phyloP scores from a whole-genome alignment of 352 stramenopile genomes.

The Peronospora belbahrii region DNA sequence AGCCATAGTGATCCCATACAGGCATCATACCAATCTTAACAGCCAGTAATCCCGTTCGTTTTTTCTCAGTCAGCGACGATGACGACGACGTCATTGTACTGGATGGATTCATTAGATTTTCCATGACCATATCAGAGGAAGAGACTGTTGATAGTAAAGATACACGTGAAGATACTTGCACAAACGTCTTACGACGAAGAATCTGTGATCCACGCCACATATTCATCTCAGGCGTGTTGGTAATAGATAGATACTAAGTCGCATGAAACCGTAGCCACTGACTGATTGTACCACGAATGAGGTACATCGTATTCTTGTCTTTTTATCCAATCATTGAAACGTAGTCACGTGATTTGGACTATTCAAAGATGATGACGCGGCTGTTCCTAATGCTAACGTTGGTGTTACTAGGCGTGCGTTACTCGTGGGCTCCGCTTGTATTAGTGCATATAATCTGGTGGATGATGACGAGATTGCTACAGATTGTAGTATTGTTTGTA shows the following conservation, averaged over 20 bases:
- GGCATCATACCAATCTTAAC: constrained; percentile 99
- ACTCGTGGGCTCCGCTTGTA: constrained; percentile 15
- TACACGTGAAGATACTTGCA: constrained; percentile 5
- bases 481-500: constrained; percentile 37
- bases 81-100: too few species aligned
- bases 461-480: constrained; percentile 25
- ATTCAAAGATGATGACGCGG: constrained; percentile 6
- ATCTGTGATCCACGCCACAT: constrained; percentile 33
- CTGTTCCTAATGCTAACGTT: constrained; percentile 11
- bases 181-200: constrained; percentile 17
- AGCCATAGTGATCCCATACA: constrained; percentile 97
- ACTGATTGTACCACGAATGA: too few species aligned
- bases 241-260: too few species aligned
- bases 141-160: constrained; percentile 21
- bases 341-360: neutral
- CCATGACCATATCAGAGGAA: too few species aligned
- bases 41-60: constrained; percentile 83
- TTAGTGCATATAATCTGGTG: constrained; percentile 18
- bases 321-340: too few species aligned
- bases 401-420: constrained; percentile 23
- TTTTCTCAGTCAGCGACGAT: too few species aligned
- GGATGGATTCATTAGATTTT: too few species aligned
- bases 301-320: too few species aligned
- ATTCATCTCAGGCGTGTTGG: constrained; percentile 8
- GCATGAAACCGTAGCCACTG: too few species aligned